Evolutionary conservation across 208 protist genomes (phyloP).

Genomic region (Leptomonas pyrrhocoris): DNA sequence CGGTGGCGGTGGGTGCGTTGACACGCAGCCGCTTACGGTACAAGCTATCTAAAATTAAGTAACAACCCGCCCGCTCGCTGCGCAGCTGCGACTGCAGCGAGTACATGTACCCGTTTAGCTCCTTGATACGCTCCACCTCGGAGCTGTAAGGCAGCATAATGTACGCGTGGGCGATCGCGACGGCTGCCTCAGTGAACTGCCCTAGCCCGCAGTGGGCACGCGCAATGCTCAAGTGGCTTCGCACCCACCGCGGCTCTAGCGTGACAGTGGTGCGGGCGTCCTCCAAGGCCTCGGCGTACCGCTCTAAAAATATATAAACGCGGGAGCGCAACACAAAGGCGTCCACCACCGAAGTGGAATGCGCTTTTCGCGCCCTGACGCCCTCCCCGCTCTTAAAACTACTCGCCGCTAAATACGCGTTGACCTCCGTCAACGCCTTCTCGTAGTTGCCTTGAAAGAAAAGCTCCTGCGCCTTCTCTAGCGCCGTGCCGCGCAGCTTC

Average conservation of each 20-base stretch:
- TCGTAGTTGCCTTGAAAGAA: constrained; percentile 30
- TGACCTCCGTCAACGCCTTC: constrained; percentile 30
- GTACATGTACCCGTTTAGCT: constrained; percentile 63
- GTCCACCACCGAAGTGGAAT: constrained; percentile 32
- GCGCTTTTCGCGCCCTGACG: neutral
- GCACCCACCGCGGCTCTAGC: constrained; percentile 67
- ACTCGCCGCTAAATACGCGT: constrained; percentile 7
- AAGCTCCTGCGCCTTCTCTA: constrained; percentile 24
- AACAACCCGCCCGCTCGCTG: constrained; percentile 24
- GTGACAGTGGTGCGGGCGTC: constrained; percentile 52
- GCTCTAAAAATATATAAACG: constrained; percentile 61
- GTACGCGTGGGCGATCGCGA: constrained; percentile 36
- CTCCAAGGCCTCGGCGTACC: constrained; percentile 47
- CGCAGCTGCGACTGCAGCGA: constrained; percentile 49
- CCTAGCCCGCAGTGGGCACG: constrained; percentile 63
- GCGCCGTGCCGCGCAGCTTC: constrained; percentile 22
- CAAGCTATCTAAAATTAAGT: constrained; percentile 49
- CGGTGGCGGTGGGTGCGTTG: constrained; percentile 8
- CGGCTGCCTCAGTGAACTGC: constrained; percentile 45
- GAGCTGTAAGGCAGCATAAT: constrained; percentile 56
- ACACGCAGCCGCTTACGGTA: constrained; percentile 61
- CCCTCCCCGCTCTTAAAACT: neutral
- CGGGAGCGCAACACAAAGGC: constrained; percentile 64
- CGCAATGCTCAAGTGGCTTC: constrained; percentile 64
- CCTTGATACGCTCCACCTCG: constrained; percentile 58